Evolutionary conservation across 2,329 filamentous ascomycete species (phyloP).

Genomic region (Alternaria sp.): DNA sequence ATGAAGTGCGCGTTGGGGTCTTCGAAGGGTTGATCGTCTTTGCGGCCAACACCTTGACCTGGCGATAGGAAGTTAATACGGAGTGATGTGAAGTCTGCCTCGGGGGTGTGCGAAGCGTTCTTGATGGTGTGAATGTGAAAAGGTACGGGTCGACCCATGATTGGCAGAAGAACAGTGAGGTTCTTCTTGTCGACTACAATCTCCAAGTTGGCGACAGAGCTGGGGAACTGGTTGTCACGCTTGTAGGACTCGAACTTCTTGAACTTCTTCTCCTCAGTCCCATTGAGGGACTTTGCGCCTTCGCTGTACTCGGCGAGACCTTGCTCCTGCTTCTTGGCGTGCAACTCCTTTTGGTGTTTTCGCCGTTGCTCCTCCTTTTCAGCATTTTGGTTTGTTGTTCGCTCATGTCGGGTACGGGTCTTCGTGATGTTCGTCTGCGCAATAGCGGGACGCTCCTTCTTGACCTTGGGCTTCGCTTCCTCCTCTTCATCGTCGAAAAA

Average conservation of each 20-base stretch:
- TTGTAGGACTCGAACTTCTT: conserved; percentile 99
- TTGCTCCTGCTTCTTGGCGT: conserved; percentile 86
- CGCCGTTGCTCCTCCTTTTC: conserved; percentile 86
- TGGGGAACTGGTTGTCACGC: conserved; percentile 90
- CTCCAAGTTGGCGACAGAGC: conserved; percentile 81
- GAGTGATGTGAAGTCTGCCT: conserved; percentile 91
- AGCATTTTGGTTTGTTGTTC: conserved; percentile 86
- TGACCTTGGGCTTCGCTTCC: conserved; percentile 84
- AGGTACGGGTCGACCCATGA: conserved; percentile 96
- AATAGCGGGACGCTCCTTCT: conserved; percentile 85
- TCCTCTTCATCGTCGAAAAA: conserved; percentile 97
- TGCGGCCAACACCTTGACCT: conserved; percentile 94
- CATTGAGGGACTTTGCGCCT: conserved; percentile 83
- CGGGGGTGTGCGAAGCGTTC: conserved; percentile 97
- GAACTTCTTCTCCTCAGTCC: conserved; percentile 95
- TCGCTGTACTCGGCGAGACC: conserved; percentile 87
- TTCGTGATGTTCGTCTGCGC: conserved; percentile 95
- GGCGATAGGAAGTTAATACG: conserved; percentile 98
- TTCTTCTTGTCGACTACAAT: conserved; percentile 93
- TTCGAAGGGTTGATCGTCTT: conserved; percentile 97
- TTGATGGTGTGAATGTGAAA: conserved; percentile 99
- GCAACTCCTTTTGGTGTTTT: conserved; percentile 90
- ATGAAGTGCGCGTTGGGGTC: conserved; percentile 96
- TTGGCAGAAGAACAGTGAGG: conserved; percentile 87
- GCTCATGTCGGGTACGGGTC: conserved; percentile 88